These are phyloP conservation scores for Lablab purpureus DNA, from an alignment of 306 rosid species.

Conservation along the genomic window DNA sequence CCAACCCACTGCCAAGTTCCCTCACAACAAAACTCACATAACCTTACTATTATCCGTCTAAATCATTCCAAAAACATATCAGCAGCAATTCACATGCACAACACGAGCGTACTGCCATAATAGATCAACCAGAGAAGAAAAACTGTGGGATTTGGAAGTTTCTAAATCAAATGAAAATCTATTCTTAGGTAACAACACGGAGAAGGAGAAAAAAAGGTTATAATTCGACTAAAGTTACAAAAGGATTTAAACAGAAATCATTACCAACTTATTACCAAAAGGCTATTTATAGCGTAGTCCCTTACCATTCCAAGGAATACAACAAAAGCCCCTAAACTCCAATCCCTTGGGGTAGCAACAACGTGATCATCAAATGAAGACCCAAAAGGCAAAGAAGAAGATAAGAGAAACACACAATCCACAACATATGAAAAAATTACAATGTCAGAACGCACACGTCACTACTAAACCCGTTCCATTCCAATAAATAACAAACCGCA, in stretches of 20 bases:
- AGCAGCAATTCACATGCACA: not conserved
- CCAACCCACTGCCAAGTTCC: not conserved
- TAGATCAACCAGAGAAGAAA: constrained; percentile 16
- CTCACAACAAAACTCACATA: not conserved
- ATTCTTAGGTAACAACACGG: not conserved
- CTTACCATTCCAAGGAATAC: constrained; percentile 17
- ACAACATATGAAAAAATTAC: constrained; percentile 8
- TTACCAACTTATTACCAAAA: not conserved
- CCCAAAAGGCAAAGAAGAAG: not conserved
- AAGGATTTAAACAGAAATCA: not conserved
- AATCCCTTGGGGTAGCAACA: not conserved
- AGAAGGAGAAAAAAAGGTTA: not conserved
- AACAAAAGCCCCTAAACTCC: constrained; percentile 1
- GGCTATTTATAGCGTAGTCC: constrained; percentile 8
- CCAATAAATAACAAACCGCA: constrained; percentile 15
- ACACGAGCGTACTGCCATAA: not conserved
- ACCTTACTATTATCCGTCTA: constrained; percentile 6
- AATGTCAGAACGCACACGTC: constrained; percentile 32
- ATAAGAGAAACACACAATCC: constrained; percentile 4
- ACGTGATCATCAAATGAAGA: constrained; percentile 32
- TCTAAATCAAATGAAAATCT: not conserved
- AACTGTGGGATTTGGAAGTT: not conserved
- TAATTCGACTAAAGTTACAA: not conserved
- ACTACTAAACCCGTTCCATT: constrained; percentile 28
- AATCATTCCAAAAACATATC: not conserved